Evolutionary conservation across 441 rosid species (phyloP), one percentile per base, ranked within the genome.

Genomic region (Euphorbia schlechtendalii): DNA sequence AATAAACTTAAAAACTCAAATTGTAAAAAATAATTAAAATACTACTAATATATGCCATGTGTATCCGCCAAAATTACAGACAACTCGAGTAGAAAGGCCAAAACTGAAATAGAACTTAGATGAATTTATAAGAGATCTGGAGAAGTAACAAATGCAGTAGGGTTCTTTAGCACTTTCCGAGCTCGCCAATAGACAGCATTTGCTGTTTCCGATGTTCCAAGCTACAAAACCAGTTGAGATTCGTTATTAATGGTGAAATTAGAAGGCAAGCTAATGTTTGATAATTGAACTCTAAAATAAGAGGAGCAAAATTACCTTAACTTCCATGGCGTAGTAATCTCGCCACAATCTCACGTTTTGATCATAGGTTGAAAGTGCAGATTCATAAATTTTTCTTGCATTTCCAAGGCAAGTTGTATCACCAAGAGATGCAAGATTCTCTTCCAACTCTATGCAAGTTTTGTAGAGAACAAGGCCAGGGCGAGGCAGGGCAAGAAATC

Each of bases 361-460:
- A 63, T 78, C 77, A 66, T 90, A 82, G 36, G 80, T 78, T 36
- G 91, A 69, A 64, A 88, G 81, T 24, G 92, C 98, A 69, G 95
- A 81, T 64, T 86, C 98, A 61, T 83, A 90, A 40, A 93, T 66
- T 80, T 83, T 88, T 77, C 88, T 75, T 30, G 71, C 85, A 63
- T 76, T 84, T 61, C n/a, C 76, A 21, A 90, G 85, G 68, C 83
- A 73, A 70, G 78, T 81, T 71, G 76, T 82, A 64, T 80, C 77
- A 38, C 89, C 87, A 49, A 36, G 38, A 24, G 83, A 82, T 12
- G 90, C 85, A 61, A 84, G 84, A 63, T 77, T 82, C 41, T 71
- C 70, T 80, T 92, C 98, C 78, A 93, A 71, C 65, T 90, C 92
- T 36, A 93, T 84, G 85, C 97, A 86, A 38, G 64, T 73, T 83